These are phyloP conservation scores for Phytopythium cucurbitacearum DNA, from an alignment of 352 stramenopile species.

Conservation along the genomic window DNA sequence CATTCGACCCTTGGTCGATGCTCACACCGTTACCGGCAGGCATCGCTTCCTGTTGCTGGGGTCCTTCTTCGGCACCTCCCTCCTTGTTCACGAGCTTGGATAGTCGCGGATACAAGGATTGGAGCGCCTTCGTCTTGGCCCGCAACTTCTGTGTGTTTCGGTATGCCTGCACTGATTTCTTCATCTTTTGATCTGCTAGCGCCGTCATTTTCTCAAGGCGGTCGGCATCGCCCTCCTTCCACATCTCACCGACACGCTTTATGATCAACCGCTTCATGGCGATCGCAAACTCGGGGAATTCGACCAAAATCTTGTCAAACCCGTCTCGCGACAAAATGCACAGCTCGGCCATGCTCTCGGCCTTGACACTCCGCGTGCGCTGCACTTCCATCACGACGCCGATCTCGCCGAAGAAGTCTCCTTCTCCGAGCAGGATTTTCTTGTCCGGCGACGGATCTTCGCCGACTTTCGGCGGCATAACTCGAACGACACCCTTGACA, in stretches of 20 bases:
- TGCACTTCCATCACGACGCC: constrained; percentile 65
- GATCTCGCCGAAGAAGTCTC: constrained; percentile 66
- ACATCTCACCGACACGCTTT: constrained; percentile 65
- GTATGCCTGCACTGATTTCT: constrained; percentile 45
- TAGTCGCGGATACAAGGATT: constrained; percentile 21
- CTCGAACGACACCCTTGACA: constrained; percentile 58
- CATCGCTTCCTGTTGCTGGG: too few relatives aligned
- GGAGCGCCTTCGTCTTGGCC: constrained; percentile 27
- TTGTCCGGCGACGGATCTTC: constrained; percentile 20
- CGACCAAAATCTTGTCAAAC: constrained; percentile 65
- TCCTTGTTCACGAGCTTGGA: constrained; percentile 9
- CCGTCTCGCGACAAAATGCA: constrained; percentile 54
- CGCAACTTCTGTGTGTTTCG: constrained; percentile 43
- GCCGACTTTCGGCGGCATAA: constrained; percentile 37
- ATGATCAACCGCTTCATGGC: constrained; percentile 71
- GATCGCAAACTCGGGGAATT: constrained; percentile 67
- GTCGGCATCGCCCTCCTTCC: constrained; percentile 27
- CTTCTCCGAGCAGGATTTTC: constrained; percentile 54
- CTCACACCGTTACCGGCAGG: too few relatives aligned
- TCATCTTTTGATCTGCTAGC: constrained; percentile 61
- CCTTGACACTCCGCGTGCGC: constrained; percentile 52
- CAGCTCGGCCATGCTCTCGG: constrained; percentile 64
- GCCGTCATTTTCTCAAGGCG: constrained; percentile 65
- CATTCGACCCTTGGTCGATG: too few relatives aligned
- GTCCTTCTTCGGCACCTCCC: background rate